Base-by-base conservation (phyloP, 257 asterid genomes). In the Gentiana macrophylla region DNA sequence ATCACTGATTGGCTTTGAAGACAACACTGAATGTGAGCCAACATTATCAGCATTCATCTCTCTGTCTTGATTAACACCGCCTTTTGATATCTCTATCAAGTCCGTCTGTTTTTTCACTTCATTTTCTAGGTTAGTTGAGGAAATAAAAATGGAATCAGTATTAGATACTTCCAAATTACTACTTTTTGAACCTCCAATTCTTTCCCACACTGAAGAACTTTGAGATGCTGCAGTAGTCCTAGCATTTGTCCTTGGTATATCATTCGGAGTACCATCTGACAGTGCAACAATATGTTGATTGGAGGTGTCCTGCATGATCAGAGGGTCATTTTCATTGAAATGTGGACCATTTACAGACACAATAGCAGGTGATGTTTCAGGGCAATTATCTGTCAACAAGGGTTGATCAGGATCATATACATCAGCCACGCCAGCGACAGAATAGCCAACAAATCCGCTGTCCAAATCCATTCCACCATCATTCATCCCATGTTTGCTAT, bases 351-450 rank as follows among this genome's bases (percentile, higher is more conserved):
- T 77, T 49, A 75, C 69, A 60, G 70, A 72, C 53, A 56, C 70
- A 45, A 79, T 75, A 49, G 85, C 81, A 52, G 82, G 67, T 53
- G 98, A 78, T 57, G 91, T 75, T 73, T 80, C 83, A 15, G 82
- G 69, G 67, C 74, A 77, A 71, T 76, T 80, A 77, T 75, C 77
- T 58, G 89, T 60, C 95, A 90, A 89, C 58, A 86, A 65, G 70
- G 99, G 99, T 74, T 92, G 99, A 71, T 92, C 99, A 55, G 99
- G 99, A 73, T 92, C 99, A 65, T 92, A 92, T 47, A 86, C 65
- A 72, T 92, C 99, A 54, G 96, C 69, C 32, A 78, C 81, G 57
- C 70, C 94, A 36, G 71, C 74, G 61, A 68, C 58, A 70, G 91
- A 74, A 68, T 74, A 76, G 58, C 80, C 84, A 43, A 62, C 47